Evolutionary conservation across 2,329 filamentous ascomycete species (phyloP).

Genomic region (Chaetomiaceae sp.): DNA sequence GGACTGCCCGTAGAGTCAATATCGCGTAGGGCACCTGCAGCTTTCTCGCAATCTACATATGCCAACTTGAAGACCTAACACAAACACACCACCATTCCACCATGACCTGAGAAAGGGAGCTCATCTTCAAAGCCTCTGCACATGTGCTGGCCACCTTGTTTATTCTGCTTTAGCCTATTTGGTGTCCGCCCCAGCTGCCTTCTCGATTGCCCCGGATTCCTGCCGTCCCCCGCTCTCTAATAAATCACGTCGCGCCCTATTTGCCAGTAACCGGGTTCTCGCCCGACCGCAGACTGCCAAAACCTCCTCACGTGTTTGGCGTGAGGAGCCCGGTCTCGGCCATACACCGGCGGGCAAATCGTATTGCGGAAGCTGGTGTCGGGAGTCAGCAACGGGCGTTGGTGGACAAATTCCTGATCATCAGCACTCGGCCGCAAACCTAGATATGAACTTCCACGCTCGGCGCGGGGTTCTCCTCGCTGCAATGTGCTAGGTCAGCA

Average conservation of each 20-base stretch:
- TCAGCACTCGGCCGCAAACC: neutral
- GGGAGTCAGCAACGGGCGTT: neutral
- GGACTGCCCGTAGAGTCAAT: too few species aligned
- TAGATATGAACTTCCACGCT: neutral
- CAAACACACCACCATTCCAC: too few species aligned
- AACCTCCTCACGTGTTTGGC: neutral
- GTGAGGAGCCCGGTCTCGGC: neutral
- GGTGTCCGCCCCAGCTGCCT: neutral
- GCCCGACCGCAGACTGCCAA: neutral
- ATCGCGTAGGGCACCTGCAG: too few species aligned
- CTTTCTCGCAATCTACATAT: too few species aligned
- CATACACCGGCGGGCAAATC: neutral
- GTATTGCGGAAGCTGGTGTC: neutral
- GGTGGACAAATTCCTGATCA: neutral
- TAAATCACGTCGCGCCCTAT: conserved; percentile 1
- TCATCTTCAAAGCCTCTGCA: too few species aligned
- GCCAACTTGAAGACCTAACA: too few species aligned
- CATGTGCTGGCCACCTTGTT: neutral
- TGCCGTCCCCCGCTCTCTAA: neutral
- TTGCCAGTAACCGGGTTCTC: conserved; percentile 13
- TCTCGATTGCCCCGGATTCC: neutral
- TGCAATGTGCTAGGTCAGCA: too few species aligned
- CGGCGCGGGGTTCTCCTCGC: neutral
- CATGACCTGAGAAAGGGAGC: too few species aligned
- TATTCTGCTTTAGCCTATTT: conserved; percentile 17